A percentile compares a stretch with the other conserved stretches of the same genome.
phyloP scores from a whole-genome alignment of 768 basidiomycete genomes.

The Daedalea quercina region DNA sequence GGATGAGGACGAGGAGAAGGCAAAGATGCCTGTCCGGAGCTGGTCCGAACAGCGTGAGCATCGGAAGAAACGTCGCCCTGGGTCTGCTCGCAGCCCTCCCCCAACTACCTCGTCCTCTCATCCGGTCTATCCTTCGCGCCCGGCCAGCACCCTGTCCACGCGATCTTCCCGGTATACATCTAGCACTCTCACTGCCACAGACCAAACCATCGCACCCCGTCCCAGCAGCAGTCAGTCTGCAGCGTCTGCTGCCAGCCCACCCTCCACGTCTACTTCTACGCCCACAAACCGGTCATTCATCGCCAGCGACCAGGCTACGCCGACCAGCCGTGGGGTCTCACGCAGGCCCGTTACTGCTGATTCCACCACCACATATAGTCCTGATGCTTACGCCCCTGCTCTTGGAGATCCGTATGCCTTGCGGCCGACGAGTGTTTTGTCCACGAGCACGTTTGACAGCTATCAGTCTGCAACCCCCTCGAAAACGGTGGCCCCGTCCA shows the following conservation, averaged over 20 bases:
- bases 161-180: neutral
- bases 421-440: neutral
- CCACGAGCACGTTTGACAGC: neutral
- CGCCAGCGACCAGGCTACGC: neutral
- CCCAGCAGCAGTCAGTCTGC: neutral
- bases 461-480: conserved; percentile 15
- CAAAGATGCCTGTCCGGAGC: conserved; percentile 23
- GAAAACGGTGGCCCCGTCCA: conserved; percentile 63
- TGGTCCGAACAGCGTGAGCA: conserved; percentile 4
- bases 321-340: neutral
- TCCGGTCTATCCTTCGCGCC: neutral
- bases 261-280: neutral
- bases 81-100: conserved; percentile 5
- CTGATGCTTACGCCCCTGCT: neutral
- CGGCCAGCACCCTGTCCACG: neutral
- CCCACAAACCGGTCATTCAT: neutral
- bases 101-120: neutral
- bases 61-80: conserved; percentile 1
- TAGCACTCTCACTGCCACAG: neutral
- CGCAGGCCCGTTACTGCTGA: neutral
- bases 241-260: neutral
- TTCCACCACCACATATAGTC: neutral
- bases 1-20: conserved; percentile 50
- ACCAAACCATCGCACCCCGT: neutral
- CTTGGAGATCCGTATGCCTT: neutral